Conservation (phyloP, 129 eudicot genomes). For the Tagetes patula region DNA sequence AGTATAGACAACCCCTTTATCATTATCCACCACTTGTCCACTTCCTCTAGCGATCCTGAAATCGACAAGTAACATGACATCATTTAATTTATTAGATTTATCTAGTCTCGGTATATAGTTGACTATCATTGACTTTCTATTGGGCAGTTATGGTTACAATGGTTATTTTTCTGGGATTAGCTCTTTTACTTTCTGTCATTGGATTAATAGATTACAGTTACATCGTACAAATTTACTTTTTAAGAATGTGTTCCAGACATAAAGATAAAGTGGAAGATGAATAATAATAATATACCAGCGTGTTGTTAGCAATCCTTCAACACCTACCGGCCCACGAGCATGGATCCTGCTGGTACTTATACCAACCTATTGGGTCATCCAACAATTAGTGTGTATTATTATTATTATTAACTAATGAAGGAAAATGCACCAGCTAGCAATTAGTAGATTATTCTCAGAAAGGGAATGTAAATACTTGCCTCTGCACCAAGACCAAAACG, state of each 20-base stretch:
- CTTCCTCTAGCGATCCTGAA: constrained; percentile 64
- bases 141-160: too few relatives aligned
- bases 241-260: background rate
- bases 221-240: background rate
- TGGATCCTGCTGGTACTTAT: constrained; percentile 97
- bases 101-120: too few relatives aligned
- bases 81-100: background rate
- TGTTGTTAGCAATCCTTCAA: constrained; percentile 93
- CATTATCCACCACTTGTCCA: constrained; percentile 91
- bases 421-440: background rate
- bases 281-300: constrained; percentile 54
- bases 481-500: constrained; percentile 99
- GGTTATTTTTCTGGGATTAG: too few relatives aligned
- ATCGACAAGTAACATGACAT: background rate
- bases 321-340: constrained; percentile 99
- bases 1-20: constrained; percentile 72
- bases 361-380: constrained; percentile 63
- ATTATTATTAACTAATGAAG: background rate
- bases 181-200: too few relatives aligned
- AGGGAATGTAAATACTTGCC: constrained; percentile 37
- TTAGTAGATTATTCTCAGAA: background rate
- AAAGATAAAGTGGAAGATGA: constrained; percentile 5
- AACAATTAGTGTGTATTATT: constrained; percentile 8
- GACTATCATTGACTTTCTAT: too few relatives aligned
- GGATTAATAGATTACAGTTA: too few relatives aligned